Evolutionary conservation across 2,329 filamentous ascomycete genomes (phyloP), one percentile per base, ranked within the genome.

Genomic region (Phyllachora maydis): DNA sequence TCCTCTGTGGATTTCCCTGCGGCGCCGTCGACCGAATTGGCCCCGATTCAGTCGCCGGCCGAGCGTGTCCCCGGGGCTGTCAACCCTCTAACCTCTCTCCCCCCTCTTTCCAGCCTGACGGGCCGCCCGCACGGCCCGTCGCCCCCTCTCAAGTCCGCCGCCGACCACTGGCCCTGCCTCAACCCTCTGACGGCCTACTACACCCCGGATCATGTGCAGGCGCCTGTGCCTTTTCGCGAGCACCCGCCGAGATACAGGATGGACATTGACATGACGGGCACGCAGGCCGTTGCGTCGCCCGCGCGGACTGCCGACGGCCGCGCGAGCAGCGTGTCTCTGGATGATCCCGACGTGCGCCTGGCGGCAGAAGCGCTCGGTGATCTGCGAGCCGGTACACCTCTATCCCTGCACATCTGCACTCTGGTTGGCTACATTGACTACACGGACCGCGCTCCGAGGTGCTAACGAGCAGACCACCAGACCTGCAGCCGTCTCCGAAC

Each of bases 321-420:
- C 23, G 46, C 55, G 4, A 49, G 49, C 26, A 65, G 57, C 28
- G 57, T 68, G 22, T 66, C 51, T 28, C 43, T 74, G 14, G 69
- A 74, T 35, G 68, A 74, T 32, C 67, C 68, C 3, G 67, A 73
- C 35, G 69, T 75, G 17, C 58, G 67, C 19, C 53, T 73, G 35
- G 76, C 76, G 13, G 76, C 76, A 15, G 73, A 82, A 45, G 76
- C 76, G 6, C 51, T 83, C 9, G 74, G 75, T 23, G 72, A 78
- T 35, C 55, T 83, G 29, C 61, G 70, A 47, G 69, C 74, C 36
- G 73, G 75, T 81, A 52, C 40, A 59, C 46, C 14, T 19, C 17
- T 24, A 20, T 25, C 30, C 19, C 27, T 18, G 6, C n/a, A 20
- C 11, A 22, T n/a, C 12, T n/a, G n/a, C n/a, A n/a, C n/a, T n/a